Conservation (phyloP, 106 monocot genomes). For the Triglochin maritima region DNA sequence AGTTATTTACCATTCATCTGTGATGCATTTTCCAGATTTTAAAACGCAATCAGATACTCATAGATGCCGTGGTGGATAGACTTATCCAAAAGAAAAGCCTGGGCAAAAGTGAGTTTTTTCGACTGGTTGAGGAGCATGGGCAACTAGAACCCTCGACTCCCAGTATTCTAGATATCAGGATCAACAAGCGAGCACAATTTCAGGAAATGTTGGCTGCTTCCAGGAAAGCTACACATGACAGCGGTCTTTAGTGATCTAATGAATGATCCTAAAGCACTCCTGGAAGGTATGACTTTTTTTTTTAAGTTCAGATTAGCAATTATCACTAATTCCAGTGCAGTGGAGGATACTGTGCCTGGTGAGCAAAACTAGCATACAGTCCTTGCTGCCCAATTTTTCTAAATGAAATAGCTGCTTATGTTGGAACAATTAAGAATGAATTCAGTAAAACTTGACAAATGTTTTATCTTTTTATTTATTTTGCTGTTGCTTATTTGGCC, state of each 20-base stretch:
- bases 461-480: no score
- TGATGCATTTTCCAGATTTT: constrained; percentile 40
- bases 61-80: constrained; percentile 49
- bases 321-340: no score
- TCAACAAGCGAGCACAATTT: constrained; percentile 36
- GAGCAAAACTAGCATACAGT: no score
- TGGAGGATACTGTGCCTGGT: no score
- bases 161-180: constrained; percentile 56
- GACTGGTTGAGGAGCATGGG: constrained; percentile 53
- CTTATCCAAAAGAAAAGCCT: constrained; percentile 71
- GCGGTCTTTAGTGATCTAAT: not conserved
- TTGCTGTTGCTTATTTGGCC: no score
- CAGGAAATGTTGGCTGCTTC: constrained; percentile 61
- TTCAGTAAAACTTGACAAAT: no score
- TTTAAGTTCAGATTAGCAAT: no score
- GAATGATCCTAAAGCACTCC: not conserved
- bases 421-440: no score
- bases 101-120: constrained; percentile 61
- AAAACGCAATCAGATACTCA: constrained; percentile 39
- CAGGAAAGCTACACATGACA: constrained; percentile 9
- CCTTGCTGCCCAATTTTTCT: no score
- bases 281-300: not conserved
- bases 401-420: no score
- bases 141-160: constrained; percentile 41
- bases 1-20: not conserved